A percentile compares a stretch with the other conserved stretches of the same genome.
Conservation (phyloP, 306 rosid species). For the Fragaria iinumae region DNA sequence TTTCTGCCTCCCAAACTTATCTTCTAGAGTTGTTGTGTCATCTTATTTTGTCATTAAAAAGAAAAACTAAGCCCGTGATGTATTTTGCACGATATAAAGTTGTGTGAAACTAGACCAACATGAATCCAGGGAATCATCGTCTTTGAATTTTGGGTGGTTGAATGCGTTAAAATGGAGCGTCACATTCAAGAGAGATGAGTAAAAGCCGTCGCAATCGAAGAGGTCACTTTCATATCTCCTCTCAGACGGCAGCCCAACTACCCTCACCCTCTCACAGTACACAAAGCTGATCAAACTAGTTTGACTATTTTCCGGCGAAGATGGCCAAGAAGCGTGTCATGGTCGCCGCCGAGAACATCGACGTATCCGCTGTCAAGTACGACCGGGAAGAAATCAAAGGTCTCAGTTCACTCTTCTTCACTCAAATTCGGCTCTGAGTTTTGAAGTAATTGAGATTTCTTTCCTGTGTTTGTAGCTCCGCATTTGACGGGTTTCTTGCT, state of each 20-base stretch:
- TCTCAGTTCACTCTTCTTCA: conserved; percentile 6
- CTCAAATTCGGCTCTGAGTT: not conserved
- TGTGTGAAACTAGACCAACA: too few relatives aligned
- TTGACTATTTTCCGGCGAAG: not conserved
- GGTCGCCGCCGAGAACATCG: conserved; percentile 66
- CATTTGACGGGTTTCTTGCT: conserved; percentile 74
- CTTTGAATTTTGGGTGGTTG: too few relatives aligned
- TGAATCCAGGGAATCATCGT: too few relatives aligned
- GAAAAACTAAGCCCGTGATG: too few relatives aligned
- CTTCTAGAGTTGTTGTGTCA: too few relatives aligned
- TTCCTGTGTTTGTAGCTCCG: conserved; percentile 60
- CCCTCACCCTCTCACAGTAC: not conserved
- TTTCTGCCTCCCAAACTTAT: too few relatives aligned
- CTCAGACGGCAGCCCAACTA: not conserved
- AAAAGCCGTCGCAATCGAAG: not conserved
- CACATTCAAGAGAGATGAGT: not conserved
- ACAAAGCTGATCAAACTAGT: not conserved
- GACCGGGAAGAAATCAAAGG: conserved; percentile 54
- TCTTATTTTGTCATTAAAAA: too few relatives aligned
- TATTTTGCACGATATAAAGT: too few relatives aligned
- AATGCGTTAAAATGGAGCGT: not conserved
- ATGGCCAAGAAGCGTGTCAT: conserved; percentile 72
- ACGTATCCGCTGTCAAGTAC: conserved; percentile 59
- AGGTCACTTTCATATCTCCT: not conserved
- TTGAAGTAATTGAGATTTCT: conserved; percentile 9